Evolutionary conservation across 306 rosid genomes (phyloP), one percentile per base, ranked within the genome.

Genomic region (Potentilla sterilis): DNA sequence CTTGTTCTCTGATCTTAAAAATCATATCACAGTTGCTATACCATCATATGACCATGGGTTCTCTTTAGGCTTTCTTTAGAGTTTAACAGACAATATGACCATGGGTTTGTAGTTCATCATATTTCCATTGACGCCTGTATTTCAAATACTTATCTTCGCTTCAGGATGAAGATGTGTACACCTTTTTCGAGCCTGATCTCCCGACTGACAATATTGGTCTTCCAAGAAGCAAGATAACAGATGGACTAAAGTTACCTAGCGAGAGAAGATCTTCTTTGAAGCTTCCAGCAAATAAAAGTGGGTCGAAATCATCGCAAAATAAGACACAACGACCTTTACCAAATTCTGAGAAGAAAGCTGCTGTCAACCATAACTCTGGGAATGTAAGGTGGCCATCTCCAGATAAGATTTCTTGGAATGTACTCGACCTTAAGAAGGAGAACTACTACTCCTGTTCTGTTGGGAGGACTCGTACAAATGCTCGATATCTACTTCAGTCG

Each of bases 381-480:
- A 75, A 80, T 10, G 73, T 79, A 4, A 81, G 88, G 43, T 70
- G 80, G 62, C 83, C 84, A 16, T 79, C 87, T 37, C 86, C 93
- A 1, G 97, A 92, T 70, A 95, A 87, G 85, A 80, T 82, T n/a
- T 86, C 97, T 9, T 92, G 97, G 97, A 95, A 87, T 51, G 96
- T 95, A 41, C 98, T 95, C 67, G 98, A 95, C 82, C 96, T 95
- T 1, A 86, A 92, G 81, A 91, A 81, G 74, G 97, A 90, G 82
- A 95, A 95, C 76, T 95, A 95, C 90, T 95, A 90, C 81, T 95
- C 98, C 5, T 95, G 98, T 59, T 83, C 98, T 8, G 97, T 95
- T 51, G 98, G 97, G 35, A 65, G 98, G 77, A 82, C 83, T 32
- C 90, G 86, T 3, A 84, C 97, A 4, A 86, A 83, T 80, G 98